Evolutionary conservation across 2,329 filamentous ascomycete species (phyloP), one percentile per base, ranked within the genome.

Genomic region (Fusarium duplospermum): DNA sequence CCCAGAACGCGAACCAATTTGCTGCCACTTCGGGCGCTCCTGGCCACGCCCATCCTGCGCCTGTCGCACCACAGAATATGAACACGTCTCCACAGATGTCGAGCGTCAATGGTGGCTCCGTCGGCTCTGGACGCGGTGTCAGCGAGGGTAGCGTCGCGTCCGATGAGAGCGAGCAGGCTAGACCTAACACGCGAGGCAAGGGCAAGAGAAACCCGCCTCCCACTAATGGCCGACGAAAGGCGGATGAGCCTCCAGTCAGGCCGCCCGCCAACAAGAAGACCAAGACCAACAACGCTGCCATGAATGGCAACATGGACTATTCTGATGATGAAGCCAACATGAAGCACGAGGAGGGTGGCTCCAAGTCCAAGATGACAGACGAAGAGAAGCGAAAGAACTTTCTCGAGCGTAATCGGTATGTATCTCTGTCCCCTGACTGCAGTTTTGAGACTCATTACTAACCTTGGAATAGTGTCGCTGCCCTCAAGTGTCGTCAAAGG

Each of bases 321-420:
- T 89, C 87, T 56, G 88, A 90, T 59, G 87, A 89, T 7, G 88
- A 91, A 82, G 80, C 83, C 0, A 74, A 76, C n/a, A 72, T 78
- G 72, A 77, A 75, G 38, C 71, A 70, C 14, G 75, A 76, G 29
- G 74, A 76, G n/a, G 67, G 68, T 20, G 69, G 75, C 20, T 67
- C 75, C 42, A 77, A 77, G 65, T 73, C 71, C 14, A 73, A 73
- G 54, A 78, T 78, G 76, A 78, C 76, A 13, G 96, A 98, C 66
- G 96, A 98, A 80, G 96, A 99, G 86, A 99, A 99, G 87, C 90
- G 96, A 47, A 98, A 97, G 86, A 99, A 98, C 82, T 99, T 99
- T 83, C 87, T 99, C 3, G 96, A 99, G 81, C 89, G 96, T 31
- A 99, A 99, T 83, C 92, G 96, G 96, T 97, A 90, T 79, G 90